Conservation (phyloP, 306 rosid species). For the Dalbergia oliveri region DNA sequence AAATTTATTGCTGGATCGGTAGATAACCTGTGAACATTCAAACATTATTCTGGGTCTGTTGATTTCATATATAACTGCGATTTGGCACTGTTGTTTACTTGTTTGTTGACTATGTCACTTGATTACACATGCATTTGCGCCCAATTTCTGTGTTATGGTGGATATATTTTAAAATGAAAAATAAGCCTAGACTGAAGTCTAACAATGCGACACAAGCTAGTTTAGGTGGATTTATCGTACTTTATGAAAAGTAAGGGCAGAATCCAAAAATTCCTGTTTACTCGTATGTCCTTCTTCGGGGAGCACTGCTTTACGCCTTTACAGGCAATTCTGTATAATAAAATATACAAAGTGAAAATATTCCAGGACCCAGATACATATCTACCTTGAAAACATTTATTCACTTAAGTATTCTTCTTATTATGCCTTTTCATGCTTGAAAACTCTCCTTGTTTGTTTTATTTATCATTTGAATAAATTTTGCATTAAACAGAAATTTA, state of each 20-base stretch:
- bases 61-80: not conserved
- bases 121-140: not conserved
- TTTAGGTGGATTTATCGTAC: not conserved
- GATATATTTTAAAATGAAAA: not conserved
- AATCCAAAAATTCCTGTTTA: not conserved
- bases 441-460: not conserved
- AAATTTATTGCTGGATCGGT: not conserved
- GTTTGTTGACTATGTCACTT: not conserved
- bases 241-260: slow-evolving; percentile 6
- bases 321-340: not conserved
- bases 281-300: not conserved
- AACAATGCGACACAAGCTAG: not conserved
- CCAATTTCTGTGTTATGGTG: not conserved
- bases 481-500: not conserved
- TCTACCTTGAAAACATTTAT: not conserved
- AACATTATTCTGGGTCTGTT: not conserved
- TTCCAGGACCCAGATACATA: not conserved
- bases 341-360: not conserved
- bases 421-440: not conserved
- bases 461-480: not conserved
- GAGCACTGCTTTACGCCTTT: slow-evolving; percentile 4
- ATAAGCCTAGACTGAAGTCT: not conserved
- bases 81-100: not conserved
- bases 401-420: not conserved
- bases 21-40: not conserved